Evolutionary conservation across 257 asterid species (phyloP).

Genomic region (Nicotiana paniculata): DNA sequence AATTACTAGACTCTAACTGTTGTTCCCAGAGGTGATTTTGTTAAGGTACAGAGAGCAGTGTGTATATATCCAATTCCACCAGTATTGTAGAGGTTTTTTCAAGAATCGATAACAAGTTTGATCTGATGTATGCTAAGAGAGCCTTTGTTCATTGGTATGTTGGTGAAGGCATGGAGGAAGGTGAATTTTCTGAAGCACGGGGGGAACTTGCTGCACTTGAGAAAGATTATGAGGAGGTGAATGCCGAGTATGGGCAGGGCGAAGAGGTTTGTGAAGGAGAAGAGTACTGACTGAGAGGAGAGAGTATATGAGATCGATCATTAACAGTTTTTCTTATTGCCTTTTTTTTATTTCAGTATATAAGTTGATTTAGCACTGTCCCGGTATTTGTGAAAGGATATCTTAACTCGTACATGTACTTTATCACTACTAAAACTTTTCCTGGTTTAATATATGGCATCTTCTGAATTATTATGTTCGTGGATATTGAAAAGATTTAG

Average conservation of each 20-base stretch:
- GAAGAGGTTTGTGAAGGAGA: constrained; percentile 13
- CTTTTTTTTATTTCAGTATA: too few species aligned
- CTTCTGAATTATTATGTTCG: too few species aligned
- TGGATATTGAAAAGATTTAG: too few species aligned
- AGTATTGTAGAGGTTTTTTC: constrained; percentile 13
- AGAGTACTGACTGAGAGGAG: neutral
- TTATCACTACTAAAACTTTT: too few species aligned
- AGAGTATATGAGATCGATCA: neutral
- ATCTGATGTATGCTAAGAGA: constrained; percentile 10
- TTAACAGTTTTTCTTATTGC: neutral
- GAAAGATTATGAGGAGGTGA: constrained; percentile 13
- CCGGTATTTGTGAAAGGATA: too few species aligned
- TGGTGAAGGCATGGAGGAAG: constrained; percentile 16
- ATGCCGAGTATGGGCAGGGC: constrained; percentile 8
- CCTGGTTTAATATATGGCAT: too few species aligned
- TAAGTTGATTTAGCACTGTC: too few species aligned
- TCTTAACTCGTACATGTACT: too few species aligned
- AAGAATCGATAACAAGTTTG: constrained; percentile 7
- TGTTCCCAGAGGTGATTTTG: constrained; percentile 10
- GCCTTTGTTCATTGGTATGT: constrained; percentile 18
- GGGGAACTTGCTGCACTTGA: constrained; percentile 14
- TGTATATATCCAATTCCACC: constrained; percentile 12
- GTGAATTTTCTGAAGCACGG: constrained; percentile 15
- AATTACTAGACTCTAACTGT: constrained; percentile 8
- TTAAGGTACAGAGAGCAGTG: constrained; percentile 8